These are phyloP conservation scores for Bassia scoparia DNA, from an alignment of 148 eudicot genomes.

Conservation along the genomic window DNA sequence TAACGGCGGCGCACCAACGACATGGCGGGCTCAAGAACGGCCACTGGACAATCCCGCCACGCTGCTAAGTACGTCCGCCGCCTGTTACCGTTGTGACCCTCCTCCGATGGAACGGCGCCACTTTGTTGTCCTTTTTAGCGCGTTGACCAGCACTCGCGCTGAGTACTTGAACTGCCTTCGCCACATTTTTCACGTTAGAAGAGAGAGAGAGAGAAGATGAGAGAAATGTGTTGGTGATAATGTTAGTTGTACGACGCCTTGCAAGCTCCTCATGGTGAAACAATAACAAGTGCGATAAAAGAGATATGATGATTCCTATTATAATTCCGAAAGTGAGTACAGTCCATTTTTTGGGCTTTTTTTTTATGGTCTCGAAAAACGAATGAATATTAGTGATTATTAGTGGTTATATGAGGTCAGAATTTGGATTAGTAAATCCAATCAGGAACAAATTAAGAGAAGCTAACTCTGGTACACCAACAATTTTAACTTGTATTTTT, in stretches of 20 bases:
- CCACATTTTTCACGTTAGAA: conserved; percentile 52
- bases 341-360: conserved; percentile 48
- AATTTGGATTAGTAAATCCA: too few species aligned
- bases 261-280: conserved; percentile 73
- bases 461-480: too few species aligned
- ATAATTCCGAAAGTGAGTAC: conserved; percentile 73
- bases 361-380: too few species aligned
- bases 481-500: too few species aligned
- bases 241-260: conserved; percentile 37
- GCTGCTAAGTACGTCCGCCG: conserved; percentile 92
- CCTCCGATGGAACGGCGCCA: conserved; percentile 90
- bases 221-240: neutral
- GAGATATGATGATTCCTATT: conserved; percentile 61
- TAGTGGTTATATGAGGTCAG: too few species aligned
- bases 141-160: conserved; percentile 24
- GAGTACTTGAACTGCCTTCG: conserved; percentile 43
- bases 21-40: conserved; percentile 89
- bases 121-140: conserved; percentile 47
- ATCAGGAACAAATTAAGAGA: too few species aligned
- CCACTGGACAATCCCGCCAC: conserved; percentile 82
- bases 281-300: conserved; percentile 55
- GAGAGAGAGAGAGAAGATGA: neutral
- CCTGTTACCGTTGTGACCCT: conserved; percentile 92
- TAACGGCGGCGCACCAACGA: conserved; percentile 91
- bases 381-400: too few species aligned